Percentiles rank a stretch among this genome's conserved stretches.
phyloP scores from a whole-genome alignment of 768 basidiomycete species.

The Mycena capillaripes region DNA sequence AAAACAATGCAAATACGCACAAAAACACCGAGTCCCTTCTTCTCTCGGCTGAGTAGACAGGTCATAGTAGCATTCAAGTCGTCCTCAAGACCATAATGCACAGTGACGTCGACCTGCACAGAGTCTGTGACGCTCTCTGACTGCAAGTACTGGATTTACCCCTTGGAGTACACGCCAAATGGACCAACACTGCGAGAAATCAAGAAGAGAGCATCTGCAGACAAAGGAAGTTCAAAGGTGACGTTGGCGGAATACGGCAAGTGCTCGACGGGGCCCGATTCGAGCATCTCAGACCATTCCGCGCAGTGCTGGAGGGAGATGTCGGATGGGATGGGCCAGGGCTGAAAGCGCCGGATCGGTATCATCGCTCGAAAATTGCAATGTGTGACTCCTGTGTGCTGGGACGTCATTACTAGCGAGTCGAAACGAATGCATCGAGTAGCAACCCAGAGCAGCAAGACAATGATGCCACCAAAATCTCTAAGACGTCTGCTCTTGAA shows the following conservation, averaged over 20 bases:
- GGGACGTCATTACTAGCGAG: not conserved
- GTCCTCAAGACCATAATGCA: slow-evolving; percentile 39
- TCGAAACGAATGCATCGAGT: not conserved
- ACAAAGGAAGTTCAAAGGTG: slow-evolving; percentile 43
- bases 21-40: slow-evolving; percentile 50
- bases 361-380: not conserved
- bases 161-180: slow-evolving; percentile 31
- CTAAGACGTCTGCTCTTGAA: not conserved
- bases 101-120: slow-evolving; percentile 43
- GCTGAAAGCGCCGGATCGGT: not conserved
- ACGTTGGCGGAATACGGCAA: slow-evolving; percentile 20
- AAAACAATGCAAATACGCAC: slow-evolving; percentile 38
- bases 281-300: not conserved
- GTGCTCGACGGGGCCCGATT: not conserved
- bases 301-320: slow-evolving; percentile 9
- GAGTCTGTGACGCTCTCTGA: slow-evolving; percentile 33
- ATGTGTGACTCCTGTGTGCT: not conserved
- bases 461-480: not conserved
- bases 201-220: slow-evolving; percentile 45
- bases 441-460: slow-evolving; percentile 4
- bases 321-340: slow-evolving; percentile 15
- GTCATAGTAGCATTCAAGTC: slow-evolving; percentile 41
- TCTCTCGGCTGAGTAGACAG: slow-evolving; percentile 41
- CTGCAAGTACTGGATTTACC: slow-evolving; percentile 41
- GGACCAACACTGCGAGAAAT: slow-evolving; percentile 37